phyloP scores from a whole-genome alignment of 2,329 filamentous ascomycete species.

The Cercospora janseana region DNA sequence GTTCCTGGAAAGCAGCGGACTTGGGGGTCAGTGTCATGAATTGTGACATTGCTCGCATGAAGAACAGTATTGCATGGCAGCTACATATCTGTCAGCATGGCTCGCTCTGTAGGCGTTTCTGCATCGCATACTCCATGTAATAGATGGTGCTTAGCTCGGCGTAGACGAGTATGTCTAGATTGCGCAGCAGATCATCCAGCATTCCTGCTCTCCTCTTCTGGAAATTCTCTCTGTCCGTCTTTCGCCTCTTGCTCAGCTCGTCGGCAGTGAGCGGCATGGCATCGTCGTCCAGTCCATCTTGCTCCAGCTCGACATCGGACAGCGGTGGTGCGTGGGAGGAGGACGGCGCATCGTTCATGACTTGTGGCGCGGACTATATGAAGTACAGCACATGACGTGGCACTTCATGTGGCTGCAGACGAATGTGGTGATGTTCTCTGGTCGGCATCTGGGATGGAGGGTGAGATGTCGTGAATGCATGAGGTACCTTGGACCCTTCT shows the following conservation, averaged over 20 bases:
- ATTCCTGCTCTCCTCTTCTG: conserved; percentile 46
- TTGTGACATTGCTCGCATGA: conserved; percentile 55
- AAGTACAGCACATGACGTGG: conserved; percentile 1
- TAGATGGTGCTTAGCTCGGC: conserved; percentile 61
- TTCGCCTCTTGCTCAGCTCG: conserved; percentile 29
- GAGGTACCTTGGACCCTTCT: too few relatives aligned
- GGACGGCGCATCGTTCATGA: conserved; percentile 42
- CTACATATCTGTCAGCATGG: conserved; percentile 33
- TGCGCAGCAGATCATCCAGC: conserved; percentile 56
- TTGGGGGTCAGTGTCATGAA: conserved; percentile 60
- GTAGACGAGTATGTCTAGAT: conserved; percentile 60
- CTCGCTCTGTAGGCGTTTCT: background rate
- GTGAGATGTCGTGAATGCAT: background rate
- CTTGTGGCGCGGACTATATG: conserved; percentile 23
- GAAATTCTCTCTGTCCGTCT: conserved; percentile 38
- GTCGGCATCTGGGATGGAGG: conserved; percentile 17
- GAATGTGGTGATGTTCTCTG: background rate
- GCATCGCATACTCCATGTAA: conserved; percentile 58
- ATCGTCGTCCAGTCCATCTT: conserved; percentile 14
- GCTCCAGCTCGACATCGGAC: background rate
- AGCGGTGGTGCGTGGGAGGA: conserved; percentile 30
- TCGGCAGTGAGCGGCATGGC: conserved; percentile 23
- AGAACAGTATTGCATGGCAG: conserved; percentile 57
- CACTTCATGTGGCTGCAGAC: too few relatives aligned
- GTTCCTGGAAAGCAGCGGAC: conserved; percentile 45